Percentiles rank a stretch among this genome's conserved stretches.
Evolutionary conservation across 1,284 basidiomycete species (phyloP).

Genomic region (Tetrapyrgos nigripes): DNA sequence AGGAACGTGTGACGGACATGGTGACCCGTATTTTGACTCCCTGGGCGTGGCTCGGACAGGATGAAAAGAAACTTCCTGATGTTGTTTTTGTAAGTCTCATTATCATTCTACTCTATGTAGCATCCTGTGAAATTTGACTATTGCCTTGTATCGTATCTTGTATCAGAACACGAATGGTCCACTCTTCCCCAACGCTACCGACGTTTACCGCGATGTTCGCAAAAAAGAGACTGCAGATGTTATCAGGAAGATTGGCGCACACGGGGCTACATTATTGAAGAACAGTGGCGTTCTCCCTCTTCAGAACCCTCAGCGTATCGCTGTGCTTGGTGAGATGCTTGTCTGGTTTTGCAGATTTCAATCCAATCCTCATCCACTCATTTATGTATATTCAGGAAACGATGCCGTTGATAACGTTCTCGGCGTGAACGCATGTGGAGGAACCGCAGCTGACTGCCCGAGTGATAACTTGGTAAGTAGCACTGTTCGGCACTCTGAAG

Average conservation of each 20-base stretch:
- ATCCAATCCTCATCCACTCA: neutral
- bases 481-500: neutral
- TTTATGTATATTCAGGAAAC: slow-evolving; percentile 2
- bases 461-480: slow-evolving; percentile 3
- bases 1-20: slow-evolving; percentile 19
- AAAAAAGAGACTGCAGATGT: slow-evolving; percentile 5
- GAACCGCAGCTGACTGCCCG: neutral
- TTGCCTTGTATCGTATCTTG: neutral
- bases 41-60: slow-evolving; percentile 15
- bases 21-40: slow-evolving; percentile 15
- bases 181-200: slow-evolving; percentile 11
- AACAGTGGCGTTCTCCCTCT: slow-evolving; percentile 21
- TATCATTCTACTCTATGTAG: too few species aligned
- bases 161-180: slow-evolving; percentile 9
- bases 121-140: neutral
- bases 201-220: slow-evolving; percentile 13
- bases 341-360: neutral
- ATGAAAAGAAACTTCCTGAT: slow-evolving; percentile 13
- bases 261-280: slow-evolving; percentile 21
- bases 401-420: slow-evolving; percentile 9
- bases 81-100: slow-evolving; percentile 12
- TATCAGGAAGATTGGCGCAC: slow-evolving; percentile 18
- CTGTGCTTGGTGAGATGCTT: slow-evolving; percentile 1
- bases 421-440: slow-evolving; percentile 5
- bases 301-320: slow-evolving; percentile 9